These are phyloP conservation scores for Thielaviopsis populi DNA, from an alignment of 2,329 filamentous ascomycete species.

Conservation along the genomic window DNA sequence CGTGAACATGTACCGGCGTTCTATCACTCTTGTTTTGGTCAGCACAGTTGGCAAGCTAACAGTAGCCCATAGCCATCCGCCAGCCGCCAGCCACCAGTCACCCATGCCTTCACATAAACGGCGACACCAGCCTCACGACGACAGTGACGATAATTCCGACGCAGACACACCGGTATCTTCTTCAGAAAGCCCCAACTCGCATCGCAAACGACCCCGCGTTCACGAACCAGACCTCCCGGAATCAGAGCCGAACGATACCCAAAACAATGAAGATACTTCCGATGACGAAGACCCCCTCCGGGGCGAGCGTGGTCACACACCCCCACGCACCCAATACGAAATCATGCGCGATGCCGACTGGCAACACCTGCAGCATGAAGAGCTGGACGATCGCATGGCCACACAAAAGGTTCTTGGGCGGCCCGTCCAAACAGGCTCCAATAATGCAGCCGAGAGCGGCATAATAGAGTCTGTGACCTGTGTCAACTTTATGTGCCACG, in stretches of 20 bases:
- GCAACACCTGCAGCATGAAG: conserved; percentile 39
- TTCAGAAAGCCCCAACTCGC: not conserved
- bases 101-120: conserved; percentile 5
- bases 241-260: not conserved
- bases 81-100: too few species aligned
- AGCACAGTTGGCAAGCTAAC: not conserved
- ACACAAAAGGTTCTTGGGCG: conserved; percentile 40
- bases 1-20: not conserved
- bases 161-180: not conserved
- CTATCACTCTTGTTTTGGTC: not conserved
- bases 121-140: conserved; percentile 6
- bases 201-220: not conserved
- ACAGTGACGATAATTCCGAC: conserved; percentile 15
- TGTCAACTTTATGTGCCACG: conserved; percentile 93
- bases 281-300: conserved; percentile 23
- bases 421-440: conserved; percentile 37
- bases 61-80: not conserved
- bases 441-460: conserved; percentile 63
- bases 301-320: conserved; percentile 24
- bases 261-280: conserved; percentile 15
- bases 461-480: conserved; percentile 81
- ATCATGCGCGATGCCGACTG: conserved; percentile 44
- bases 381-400: conserved; percentile 46
- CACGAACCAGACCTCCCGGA: not conserved
- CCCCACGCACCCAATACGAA: conserved; percentile 46